These are phyloP conservation scores for Rhynchospora breviuscula DNA, from an alignment of 176 grass and related monocot genomes.

Conservation along the genomic window DNA sequence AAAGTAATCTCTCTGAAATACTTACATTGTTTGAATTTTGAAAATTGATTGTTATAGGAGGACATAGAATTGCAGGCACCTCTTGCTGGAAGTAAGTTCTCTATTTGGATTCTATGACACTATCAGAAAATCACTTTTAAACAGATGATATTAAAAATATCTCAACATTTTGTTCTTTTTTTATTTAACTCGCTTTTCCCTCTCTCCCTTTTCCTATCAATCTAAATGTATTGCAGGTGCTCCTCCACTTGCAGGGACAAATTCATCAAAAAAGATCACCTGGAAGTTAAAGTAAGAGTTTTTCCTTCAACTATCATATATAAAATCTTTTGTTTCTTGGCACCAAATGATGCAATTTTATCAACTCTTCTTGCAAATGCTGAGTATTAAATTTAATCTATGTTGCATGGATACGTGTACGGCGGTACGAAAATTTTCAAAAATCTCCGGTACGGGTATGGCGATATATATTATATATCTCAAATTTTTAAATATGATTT, in stretches of 20 bases:
- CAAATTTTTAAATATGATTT: too few relatives aligned
- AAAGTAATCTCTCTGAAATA: background rate
- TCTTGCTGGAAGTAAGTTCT: constrained; percentile 51
- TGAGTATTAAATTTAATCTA: background rate
- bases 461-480: too few relatives aligned
- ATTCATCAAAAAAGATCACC: constrained; percentile 40
- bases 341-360: background rate
- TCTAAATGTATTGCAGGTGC: constrained; percentile 12
- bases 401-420: too few relatives aligned
- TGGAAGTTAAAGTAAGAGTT: constrained; percentile 83
- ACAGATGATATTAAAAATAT: background rate
- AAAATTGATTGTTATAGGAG: constrained; percentile 25
- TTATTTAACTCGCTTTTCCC: background rate
- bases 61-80: constrained; percentile 62
- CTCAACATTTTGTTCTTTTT: background rate
- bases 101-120: background rate
- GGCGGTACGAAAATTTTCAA: too few relatives aligned
- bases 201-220: background rate
- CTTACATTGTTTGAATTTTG: background rate
- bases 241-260: background rate
- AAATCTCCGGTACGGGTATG: too few relatives aligned
- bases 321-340: background rate
- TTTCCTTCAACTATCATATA: background rate
- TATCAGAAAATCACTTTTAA: background rate
- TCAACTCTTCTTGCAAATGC: background rate